These are phyloP conservation scores for Fennellomyces sp. DNA, from an alignment of 371 early-diverging fungal species.

Conservation along the genomic window DNA sequence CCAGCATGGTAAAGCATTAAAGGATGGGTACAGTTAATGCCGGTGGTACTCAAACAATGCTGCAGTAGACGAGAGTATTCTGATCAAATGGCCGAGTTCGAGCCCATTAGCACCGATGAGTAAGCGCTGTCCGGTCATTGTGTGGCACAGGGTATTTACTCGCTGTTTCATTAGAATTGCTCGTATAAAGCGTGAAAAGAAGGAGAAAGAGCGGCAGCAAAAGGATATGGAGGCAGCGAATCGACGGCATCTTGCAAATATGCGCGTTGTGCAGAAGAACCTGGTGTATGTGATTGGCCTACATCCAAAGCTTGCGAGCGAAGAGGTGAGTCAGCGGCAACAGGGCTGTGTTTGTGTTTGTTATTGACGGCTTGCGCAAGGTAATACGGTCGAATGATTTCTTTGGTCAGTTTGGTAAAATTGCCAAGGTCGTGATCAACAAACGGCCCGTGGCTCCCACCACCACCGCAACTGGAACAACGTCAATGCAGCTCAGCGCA, in stretches of 20 bases:
- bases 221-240: constrained; percentile 88
- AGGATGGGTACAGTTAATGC: too few species aligned
- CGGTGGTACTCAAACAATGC: not conserved
- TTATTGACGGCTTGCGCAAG: constrained; percentile 44
- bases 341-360: too few species aligned
- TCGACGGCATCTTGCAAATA: constrained; percentile 86
- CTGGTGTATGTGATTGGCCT: constrained; percentile 95
- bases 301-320: constrained; percentile 80
- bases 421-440: constrained; percentile 89
- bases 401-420: constrained; percentile 97
- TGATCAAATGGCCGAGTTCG: constrained; percentile 88
- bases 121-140: constrained; percentile 50
- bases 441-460: constrained; percentile 65
- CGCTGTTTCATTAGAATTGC: constrained; percentile 41
- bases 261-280: constrained; percentile 94
- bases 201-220: constrained; percentile 87
- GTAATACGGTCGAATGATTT: constrained; percentile 82
- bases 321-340: constrained; percentile 88
- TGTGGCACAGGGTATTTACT: not conserved
- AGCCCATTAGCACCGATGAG: constrained; percentile 89
- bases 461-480: constrained; percentile 44
- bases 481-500: constrained; percentile 58
- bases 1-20: constrained; percentile 89
- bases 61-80: constrained; percentile 76
- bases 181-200: constrained; percentile 76